These are phyloP conservation scores for Hylodesmum podocarpum DNA, from an alignment of 306 rosid species.

Conservation along the genomic window DNA sequence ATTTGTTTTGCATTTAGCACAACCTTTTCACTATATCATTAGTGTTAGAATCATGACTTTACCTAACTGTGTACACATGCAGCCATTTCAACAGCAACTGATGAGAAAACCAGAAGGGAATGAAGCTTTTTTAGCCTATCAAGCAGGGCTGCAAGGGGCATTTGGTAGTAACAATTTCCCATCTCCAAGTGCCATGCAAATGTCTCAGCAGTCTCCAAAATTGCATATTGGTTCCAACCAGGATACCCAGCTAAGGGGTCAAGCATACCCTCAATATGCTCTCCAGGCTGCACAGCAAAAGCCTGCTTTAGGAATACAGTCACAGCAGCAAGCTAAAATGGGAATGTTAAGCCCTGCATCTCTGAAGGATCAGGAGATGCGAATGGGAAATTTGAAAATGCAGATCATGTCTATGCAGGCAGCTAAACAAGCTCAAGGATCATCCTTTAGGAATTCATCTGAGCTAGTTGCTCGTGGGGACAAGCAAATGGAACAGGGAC, in stretches of 20 bases:
- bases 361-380: constrained; percentile 81
- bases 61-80: constrained; percentile 31
- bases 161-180: constrained; percentile 63
- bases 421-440: constrained; percentile 67
- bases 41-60: constrained; percentile 21
- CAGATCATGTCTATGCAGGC: constrained; percentile 74
- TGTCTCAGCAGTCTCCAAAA: constrained; percentile 83
- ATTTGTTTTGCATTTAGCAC: constrained; percentile 4
- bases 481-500: constrained; percentile 75
- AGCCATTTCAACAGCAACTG: constrained; percentile 80
- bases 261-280: constrained; percentile 90
- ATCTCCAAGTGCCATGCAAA: constrained; percentile 60
- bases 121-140: constrained; percentile 74
- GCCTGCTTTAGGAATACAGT: constrained; percentile 70
- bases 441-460: constrained; percentile 57
- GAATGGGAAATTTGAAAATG: constrained; percentile 80
- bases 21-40: background rate
- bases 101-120: constrained; percentile 90
- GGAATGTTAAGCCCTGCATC: constrained; percentile 73
- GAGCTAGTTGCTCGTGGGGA: constrained; percentile 76
- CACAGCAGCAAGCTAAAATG: constrained; percentile 81
- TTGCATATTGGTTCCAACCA: constrained; percentile 69
- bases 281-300: constrained; percentile 86
- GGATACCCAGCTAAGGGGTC: constrained; percentile 71
- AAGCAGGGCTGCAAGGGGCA: constrained; percentile 74